Evolutionary conservation across 345 rosid species (phyloP).

Genomic region (Linum trigynum): DNA sequence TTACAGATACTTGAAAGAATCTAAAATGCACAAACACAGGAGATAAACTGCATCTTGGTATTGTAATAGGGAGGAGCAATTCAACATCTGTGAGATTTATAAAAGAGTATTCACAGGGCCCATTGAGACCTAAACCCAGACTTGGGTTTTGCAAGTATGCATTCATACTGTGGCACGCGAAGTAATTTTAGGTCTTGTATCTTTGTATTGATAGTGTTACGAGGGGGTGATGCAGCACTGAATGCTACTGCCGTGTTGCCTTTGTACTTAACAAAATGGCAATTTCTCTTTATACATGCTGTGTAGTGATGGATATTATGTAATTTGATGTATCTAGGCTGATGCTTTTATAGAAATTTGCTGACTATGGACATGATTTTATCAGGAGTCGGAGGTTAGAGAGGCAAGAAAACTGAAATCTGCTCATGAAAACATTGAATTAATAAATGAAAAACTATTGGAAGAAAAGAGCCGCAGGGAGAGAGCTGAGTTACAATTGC

Average conservation of each 20-base stretch:
- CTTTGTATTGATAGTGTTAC: too few species aligned
- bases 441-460: slow-evolving; percentile 64
- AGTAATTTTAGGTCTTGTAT: too few species aligned
- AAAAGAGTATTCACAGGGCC: too few species aligned
- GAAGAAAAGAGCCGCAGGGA: slow-evolving; percentile 73
- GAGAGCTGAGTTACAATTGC: slow-evolving; percentile 59
- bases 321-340: neutral
- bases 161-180: too few species aligned
- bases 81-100: too few species aligned
- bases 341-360: neutral
- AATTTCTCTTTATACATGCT: neutral
- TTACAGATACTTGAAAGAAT: too few species aligned
- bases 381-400: slow-evolving; percentile 74
- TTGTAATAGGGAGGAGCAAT: too few species aligned
- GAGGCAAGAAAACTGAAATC: slow-evolving; percentile 81
- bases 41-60: too few species aligned
- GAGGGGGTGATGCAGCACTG: too few species aligned
- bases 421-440: slow-evolving; percentile 50
- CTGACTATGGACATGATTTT: slow-evolving; percentile 11
- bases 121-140: too few species aligned
- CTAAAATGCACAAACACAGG: too few species aligned
- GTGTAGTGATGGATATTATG: neutral
- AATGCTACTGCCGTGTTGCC: neutral
- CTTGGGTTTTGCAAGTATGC: too few species aligned
- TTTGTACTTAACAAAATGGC: neutral